phyloP scores from a whole-genome alignment of 768 basidiomycete species.

The Erythrobasidium yunnanense region DNA sequence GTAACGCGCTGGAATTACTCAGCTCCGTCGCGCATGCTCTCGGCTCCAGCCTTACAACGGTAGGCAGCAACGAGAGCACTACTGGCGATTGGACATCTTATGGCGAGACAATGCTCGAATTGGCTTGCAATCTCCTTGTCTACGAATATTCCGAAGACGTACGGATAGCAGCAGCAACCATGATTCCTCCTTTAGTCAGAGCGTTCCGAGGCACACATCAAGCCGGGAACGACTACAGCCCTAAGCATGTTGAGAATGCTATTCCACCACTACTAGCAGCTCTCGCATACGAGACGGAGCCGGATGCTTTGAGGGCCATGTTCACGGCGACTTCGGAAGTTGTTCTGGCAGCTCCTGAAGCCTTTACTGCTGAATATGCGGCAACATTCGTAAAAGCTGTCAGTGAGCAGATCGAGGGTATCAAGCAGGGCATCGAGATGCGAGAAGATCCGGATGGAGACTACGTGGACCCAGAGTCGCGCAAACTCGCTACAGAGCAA shows the following conservation, averaged over 20 bases:
- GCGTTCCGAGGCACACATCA: background rate
- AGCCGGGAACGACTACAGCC: background rate
- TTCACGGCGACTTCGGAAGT: constrained; percentile 16
- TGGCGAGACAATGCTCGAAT: constrained; percentile 15
- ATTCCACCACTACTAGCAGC: background rate
- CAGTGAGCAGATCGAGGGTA: constrained; percentile 13
- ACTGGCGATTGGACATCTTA: constrained; percentile 21
- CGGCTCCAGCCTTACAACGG: constrained; percentile 1
- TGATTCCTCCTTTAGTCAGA: constrained; percentile 6
- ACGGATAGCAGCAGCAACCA: background rate
- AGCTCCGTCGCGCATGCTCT: constrained; percentile 13
- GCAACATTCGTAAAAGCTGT: constrained; percentile 6
- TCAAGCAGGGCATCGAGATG: background rate
- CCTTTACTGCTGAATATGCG: constrained; percentile 3
- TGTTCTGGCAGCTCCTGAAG: constrained; percentile 11
- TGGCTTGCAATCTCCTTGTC: background rate
- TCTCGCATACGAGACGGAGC: constrained; percentile 3
- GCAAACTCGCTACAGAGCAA: background rate
- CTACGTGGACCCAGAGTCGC: background rate
- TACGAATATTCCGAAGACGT: constrained; percentile 14
- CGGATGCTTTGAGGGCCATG: background rate
- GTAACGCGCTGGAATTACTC: background rate
- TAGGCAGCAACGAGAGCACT: constrained; percentile 4
- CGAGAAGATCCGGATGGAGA: background rate
- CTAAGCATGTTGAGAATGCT: background rate